These are phyloP conservation scores for Heritiera fomes DNA, from an alignment of 345 rosid genomes.

Conservation along the genomic window DNA sequence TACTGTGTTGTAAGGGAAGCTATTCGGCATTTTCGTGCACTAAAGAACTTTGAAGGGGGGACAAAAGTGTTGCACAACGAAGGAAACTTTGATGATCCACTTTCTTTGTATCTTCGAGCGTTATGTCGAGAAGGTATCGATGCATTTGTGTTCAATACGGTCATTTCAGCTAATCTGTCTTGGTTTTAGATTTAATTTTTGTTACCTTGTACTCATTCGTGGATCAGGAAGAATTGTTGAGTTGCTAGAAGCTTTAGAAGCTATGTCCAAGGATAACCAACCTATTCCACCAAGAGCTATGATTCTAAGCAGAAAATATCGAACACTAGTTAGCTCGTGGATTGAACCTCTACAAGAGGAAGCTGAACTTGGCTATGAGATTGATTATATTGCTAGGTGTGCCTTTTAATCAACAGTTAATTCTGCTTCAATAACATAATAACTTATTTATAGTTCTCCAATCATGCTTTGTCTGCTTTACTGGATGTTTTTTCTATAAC, in stretches of 20 bases:
- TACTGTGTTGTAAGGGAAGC: slow-evolving; percentile 85
- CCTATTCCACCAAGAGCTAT: slow-evolving; percentile 88
- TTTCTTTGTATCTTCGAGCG: slow-evolving; percentile 92
- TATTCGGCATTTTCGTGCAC: slow-evolving; percentile 92
- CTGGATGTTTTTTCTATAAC: slow-evolving; percentile 3
- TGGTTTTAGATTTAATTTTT: not conserved
- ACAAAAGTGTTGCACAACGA: slow-evolving; percentile 59
- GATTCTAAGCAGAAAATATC: slow-evolving; percentile 91
- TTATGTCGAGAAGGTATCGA: slow-evolving; percentile 90
- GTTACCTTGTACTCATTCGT: slow-evolving; percentile 24
- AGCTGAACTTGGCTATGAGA: slow-evolving; percentile 91
- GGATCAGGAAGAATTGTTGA: slow-evolving; percentile 86
- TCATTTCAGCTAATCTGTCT: not conserved
- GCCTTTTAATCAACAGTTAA: slow-evolving; percentile 21
- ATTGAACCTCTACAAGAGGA: slow-evolving; percentile 96
- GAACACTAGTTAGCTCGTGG: slow-evolving; percentile 96
- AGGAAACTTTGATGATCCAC: slow-evolving; percentile 91
- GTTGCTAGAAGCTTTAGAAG: slow-evolving; percentile 85
- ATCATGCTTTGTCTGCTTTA: not conserved
- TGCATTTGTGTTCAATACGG: slow-evolving; percentile 13
- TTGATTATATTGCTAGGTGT: slow-evolving; percentile 89
- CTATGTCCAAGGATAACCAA: slow-evolving; percentile 81
- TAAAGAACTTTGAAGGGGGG: slow-evolving; percentile 81
- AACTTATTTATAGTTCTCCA: not conserved
- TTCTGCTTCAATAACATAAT: not conserved